phyloP scores from a whole-genome alignment of 176 grass and related monocot genomes.

The Sorghum bicolor region Sorghum_bicolor_NCBIv3 NC_012878.2:43060001-43060500 shows the following conservation, averaged over 20 bases:
- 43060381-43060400: not conserved
- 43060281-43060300: not conserved
- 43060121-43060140: not conserved
- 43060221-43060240: constrained; percentile 85
- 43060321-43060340: not conserved
- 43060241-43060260: constrained; percentile 77
- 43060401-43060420: not conserved
- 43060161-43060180: constrained; percentile 3
- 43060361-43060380: constrained; percentile 14
- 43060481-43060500: not conserved
- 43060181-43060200: constrained; percentile 77
- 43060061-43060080: constrained; percentile 80
- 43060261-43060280: constrained; percentile 82
- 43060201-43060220: constrained; percentile 92
- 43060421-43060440: not conserved
- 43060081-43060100: constrained; percentile 92
- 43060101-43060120: constrained; percentile 13
- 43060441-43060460: not conserved
- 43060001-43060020: constrained; percentile 78
- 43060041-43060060: constrained; percentile 65
- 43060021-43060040: constrained; percentile 78
- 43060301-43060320: not conserved
- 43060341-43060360: constrained; percentile 7
- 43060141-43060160: constrained; percentile 8
- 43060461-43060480: not conserved